Evolutionary conservation across 345 rosid genomes (phyloP).

Genomic region (Citropsis articulata): DNA sequence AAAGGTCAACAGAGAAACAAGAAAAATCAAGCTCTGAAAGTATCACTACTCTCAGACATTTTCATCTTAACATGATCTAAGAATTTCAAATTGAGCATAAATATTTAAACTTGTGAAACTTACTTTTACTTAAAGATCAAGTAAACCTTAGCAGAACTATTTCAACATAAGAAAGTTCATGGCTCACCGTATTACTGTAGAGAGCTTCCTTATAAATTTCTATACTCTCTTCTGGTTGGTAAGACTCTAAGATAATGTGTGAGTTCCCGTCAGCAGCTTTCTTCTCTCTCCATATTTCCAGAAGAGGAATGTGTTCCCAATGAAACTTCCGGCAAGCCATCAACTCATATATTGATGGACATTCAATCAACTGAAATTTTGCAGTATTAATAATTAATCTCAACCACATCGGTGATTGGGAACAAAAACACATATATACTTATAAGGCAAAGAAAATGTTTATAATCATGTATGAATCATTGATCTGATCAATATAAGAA

Average conservation of each 20-base stretch:
- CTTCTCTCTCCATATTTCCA: slow-evolving; percentile 54
- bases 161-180: slow-evolving; percentile 3
- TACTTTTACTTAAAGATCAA: not conserved
- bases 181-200: slow-evolving; percentile 63
- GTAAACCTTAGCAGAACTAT: not conserved
- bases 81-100: not conserved
- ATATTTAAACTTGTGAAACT: not conserved
- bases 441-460: not conserved
- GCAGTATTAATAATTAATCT: not conserved
- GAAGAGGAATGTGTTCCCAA: slow-evolving; percentile 47
- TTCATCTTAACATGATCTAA: not conserved
- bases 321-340: slow-evolving; percentile 46
- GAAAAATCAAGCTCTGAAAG: not conserved
- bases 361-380: slow-evolving; percentile 55
- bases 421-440: not conserved
- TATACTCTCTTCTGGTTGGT: slow-evolving; percentile 49
- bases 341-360: slow-evolving; percentile 61
- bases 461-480: too few relatives aligned
- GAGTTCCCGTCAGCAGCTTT: slow-evolving; percentile 37
- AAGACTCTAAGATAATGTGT: slow-evolving; percentile 61
- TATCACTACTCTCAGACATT: not conserved
- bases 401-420: not conserved
- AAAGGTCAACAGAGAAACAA: not conserved
- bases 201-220: slow-evolving; percentile 68
- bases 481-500: not conserved